Base-by-base conservation (phyloP, 352 stramenopile genomes). In the Phytophthora boehmeriae region DNA sequence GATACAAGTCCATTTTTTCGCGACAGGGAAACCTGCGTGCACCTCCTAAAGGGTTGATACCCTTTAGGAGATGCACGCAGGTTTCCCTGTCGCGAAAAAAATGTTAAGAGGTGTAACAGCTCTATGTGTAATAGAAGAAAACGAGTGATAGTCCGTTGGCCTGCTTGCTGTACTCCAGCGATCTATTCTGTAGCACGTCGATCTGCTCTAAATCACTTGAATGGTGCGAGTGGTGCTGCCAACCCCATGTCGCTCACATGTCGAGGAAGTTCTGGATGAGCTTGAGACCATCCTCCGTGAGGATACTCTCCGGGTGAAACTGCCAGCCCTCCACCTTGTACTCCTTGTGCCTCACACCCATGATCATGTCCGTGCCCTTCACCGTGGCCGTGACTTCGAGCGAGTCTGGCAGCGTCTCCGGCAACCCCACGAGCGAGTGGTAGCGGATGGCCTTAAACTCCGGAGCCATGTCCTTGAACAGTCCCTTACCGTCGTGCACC, bases 251-350 rank as follows among this genome's bases (percentile, higher is more conserved):
- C 9, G 22, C 59, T 80, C 75, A 93, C 88, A 96, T 93, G 59
- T 90, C 79, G 47, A 96, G 68, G 60, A 96, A 96, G 66, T 94
- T 95, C 62, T 90, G 80, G 58, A 95, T 93, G 55, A 96, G 84
- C 32, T 76, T 79, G 62, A 92, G 80, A 23, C 88, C 88, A 60
- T 88, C 79, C 36, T 93, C 74, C 4, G 88, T 96, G 45, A 93
- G 72, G 53, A 96, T 95, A 56, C 85, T 95, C 55, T 96, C 88
- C 0, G 88, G 88, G 71, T 96, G 88, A 68, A 96, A 96, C 67
- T 96, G 88, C 60, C 93, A 90, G 53, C 86, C 88, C 62, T 96
- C 86, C 42, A 96, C 75, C 59, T 92, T 89, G 70, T 81, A 83
- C 76, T 86, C 77, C 59, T 90, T 93, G 80, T 96, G 88, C 30